phyloP scores from a whole-genome alignment of 805 yeast genomes.

The Barnettozyma salicaria region DNA sequence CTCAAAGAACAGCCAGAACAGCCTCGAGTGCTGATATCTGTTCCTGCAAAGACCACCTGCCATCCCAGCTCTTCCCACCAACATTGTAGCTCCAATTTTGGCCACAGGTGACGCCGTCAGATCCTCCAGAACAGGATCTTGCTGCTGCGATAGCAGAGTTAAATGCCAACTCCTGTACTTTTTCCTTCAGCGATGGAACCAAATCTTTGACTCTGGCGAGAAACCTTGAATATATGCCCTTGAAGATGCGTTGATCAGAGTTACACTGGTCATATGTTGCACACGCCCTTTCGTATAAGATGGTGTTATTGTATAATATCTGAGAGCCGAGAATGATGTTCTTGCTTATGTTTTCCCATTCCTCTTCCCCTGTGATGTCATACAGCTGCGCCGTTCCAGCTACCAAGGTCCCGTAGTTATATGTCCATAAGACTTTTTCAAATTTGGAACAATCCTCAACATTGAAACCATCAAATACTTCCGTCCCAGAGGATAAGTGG shows the following conservation, averaged over 20 bases:
- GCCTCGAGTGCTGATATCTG: conserved; percentile 80
- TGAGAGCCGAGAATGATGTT: conserved; percentile 23
- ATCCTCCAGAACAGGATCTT: conserved; percentile 78
- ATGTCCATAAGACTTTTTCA: conserved; percentile 67
- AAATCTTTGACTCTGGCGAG: conserved; percentile 66
- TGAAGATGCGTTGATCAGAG: conserved; percentile 84
- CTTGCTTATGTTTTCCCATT: conserved; percentile 38
- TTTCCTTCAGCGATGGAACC: conserved; percentile 46
- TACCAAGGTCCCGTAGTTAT: conserved; percentile 70
- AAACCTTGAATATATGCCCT: conserved; percentile 73
- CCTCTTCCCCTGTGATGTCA: conserved; percentile 56
- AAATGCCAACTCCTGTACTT: conserved; percentile 30
- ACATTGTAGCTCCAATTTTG: conserved; percentile 56
- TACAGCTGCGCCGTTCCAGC: conserved; percentile 72
- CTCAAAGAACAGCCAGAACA: conserved; percentile 33
- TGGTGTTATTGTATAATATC: conserved; percentile 34
- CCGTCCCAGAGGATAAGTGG: conserved; percentile 26
- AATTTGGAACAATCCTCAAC: conserved; percentile 56
- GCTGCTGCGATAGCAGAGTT: conserved; percentile 71
- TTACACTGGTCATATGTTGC: conserved; percentile 59
- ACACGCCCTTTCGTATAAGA: conserved; percentile 84
- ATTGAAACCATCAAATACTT: conserved; percentile 70
- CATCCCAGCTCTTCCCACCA: conserved; percentile 52
- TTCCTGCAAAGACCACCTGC: conserved; percentile 77
- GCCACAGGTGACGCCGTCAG: conserved; percentile 85